Base-by-base conservation (phyloP, 164 flowering plant genomes). In the Houttuynia cordata region DNA sequence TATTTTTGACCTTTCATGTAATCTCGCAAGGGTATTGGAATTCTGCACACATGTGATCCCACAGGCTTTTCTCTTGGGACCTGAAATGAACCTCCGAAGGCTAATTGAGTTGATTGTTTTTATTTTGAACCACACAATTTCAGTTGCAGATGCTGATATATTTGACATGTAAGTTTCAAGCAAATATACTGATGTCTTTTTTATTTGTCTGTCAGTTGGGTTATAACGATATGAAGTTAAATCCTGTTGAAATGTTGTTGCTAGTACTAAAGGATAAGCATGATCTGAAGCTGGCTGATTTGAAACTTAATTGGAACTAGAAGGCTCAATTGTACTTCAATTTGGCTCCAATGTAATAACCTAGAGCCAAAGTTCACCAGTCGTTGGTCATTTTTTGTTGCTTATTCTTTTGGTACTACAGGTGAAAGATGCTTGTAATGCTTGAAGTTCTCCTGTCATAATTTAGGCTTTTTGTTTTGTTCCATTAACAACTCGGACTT, bases 1-100 rank as follows among this genome's bases (percentile, higher is more conserved):
- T 53, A 80, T 88, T 68, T 91, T 85, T 79, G 98, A 91, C 67
- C 86, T 88, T 49, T 91, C 92, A 21, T 81, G 98, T 76, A 91
- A 87, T 75, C 94, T 91, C 64, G 81, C 92, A n/a, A 84, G 91
- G 75, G 79, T 91, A 17, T 72, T 91, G 68, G 98, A 91, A 67
- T 87, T 91, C 69, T 86, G 80, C 67, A 87, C 98, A 0, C 75
- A 58, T 67, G 92, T 82, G 70, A 81, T 88, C 42, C 95, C 98
- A 62, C 88, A 82, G 70, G 95, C 87, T 61, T 91, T 91, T 64
- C 75, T 91, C 14, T 74, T 69, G 10, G 96, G 98, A 57, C 67
- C 76, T 61, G 92, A 81, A 61, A 85, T 83, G 73, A 88, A 91
- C 68, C 85, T 91, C 41, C 75, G 83, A 34, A 80, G 98, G 81